These are phyloP conservation scores for Garcia nutans DNA, from an alignment of 345 rosid species.

Conservation along the genomic window DNA sequence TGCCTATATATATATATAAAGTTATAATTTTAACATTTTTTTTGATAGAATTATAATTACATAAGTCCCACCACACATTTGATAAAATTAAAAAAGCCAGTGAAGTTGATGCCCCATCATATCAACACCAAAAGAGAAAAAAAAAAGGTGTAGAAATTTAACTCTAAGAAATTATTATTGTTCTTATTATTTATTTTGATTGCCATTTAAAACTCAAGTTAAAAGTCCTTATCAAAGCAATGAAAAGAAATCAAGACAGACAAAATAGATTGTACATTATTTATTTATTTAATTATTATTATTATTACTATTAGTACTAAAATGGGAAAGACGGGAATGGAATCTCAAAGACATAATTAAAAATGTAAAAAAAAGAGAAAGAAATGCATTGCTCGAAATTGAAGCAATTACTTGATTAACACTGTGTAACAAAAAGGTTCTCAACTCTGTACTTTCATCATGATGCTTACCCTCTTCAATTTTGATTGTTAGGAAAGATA, in stretches of 20 bases:
- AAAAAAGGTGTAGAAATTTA: neutral
- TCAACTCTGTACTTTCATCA: neutral
- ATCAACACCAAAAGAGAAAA: neutral
- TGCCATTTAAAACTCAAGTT: neutral
- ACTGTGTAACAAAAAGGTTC: neutral
- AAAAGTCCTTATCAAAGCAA: neutral
- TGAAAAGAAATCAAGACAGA: neutral
- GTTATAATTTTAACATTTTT: too few relatives aligned
- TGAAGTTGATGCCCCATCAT: neutral
- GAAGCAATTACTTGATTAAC: slow-evolving; percentile 3
- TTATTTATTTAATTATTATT: too few relatives aligned
- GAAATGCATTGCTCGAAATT: neutral
- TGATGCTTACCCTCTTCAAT: too few relatives aligned
- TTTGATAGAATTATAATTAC: too few relatives aligned
- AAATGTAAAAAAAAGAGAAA: neutral
- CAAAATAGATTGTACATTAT: neutral
- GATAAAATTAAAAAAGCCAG: neutral
- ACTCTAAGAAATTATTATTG: neutral
- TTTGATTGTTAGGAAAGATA: too few relatives aligned
- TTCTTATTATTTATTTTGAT: neutral
- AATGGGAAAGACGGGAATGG: neutral
- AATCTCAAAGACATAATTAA: too few relatives aligned
- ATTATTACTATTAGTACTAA: neutral
- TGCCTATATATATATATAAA: too few relatives aligned
- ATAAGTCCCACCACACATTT: too few relatives aligned